A percentile compares a stretch with the other conserved stretches of the same genome.
phyloP scores from a whole-genome alignment of 192 early-diverging fungal species.

The Gonapodya prolifera region DNA sequence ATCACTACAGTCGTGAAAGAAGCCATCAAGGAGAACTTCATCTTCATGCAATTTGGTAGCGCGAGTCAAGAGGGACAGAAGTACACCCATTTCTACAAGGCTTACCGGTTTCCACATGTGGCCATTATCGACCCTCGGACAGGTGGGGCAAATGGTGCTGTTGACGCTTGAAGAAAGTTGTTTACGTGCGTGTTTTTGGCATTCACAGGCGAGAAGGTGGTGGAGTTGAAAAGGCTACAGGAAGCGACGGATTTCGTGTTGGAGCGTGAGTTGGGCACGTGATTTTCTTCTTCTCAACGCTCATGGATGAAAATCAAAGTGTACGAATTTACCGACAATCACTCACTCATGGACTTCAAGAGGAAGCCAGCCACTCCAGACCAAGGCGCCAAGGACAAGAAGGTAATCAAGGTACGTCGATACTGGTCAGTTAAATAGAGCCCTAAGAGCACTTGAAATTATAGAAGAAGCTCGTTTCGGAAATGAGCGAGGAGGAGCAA shows the following conservation, averaged over 20 bases:
- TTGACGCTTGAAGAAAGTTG: background rate
- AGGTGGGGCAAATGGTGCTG: constrained; percentile 30
- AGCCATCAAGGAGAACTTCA: constrained; percentile 61
- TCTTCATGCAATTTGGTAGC: constrained; percentile 64
- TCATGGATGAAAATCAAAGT: constrained; percentile 16
- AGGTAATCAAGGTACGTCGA: too few species aligned
- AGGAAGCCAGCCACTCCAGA: too few species aligned
- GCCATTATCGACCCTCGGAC: constrained; percentile 82
- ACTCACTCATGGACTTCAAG: too few species aligned
- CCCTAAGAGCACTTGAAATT: too few species aligned
- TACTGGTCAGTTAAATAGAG: too few species aligned
- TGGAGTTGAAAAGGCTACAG: constrained; percentile 43
- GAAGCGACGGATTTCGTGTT: constrained; percentile 55
- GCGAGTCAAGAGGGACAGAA: constrained; percentile 56
- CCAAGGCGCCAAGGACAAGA: too few species aligned
- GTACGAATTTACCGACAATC: constrained; percentile 45
- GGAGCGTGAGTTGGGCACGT: constrained; percentile 34
- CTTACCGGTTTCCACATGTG: constrained; percentile 64
- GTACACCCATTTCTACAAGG: constrained; percentile 60
- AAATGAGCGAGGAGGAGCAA: constrained; percentile 85
- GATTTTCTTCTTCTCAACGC: too few species aligned
- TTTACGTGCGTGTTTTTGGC: background rate
- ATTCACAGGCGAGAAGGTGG: constrained; percentile 58
- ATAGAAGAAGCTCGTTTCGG: constrained; percentile 33
- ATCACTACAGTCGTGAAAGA: constrained; percentile 59